These are phyloP conservation scores for Magnaporthiopsis poae DNA, from an alignment of 2,329 filamentous ascomycete genomes.

Conservation along the genomic window DNA sequence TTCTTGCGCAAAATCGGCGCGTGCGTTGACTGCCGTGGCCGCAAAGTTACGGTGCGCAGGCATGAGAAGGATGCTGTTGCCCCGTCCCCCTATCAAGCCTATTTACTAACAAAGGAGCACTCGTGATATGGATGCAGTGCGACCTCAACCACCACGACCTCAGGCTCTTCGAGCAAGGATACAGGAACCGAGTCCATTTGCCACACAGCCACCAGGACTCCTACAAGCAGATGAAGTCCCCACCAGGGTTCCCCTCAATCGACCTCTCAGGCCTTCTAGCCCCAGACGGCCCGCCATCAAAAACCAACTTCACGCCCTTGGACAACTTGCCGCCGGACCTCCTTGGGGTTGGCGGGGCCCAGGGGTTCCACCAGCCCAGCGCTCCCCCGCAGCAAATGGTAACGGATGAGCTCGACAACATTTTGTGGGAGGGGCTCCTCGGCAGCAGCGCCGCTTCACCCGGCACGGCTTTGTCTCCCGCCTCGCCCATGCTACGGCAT, in stretches of 20 bases:
- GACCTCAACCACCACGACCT: constrained; percentile 13
- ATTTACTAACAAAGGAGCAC: neutral
- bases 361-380: neutral
- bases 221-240: neutral
- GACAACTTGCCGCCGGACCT: neutral
- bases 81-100: neutral
- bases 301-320: neutral
- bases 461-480: neutral
- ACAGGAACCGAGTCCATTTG: neutral
- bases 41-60: constrained; percentile 15
- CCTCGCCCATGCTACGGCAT: neutral
- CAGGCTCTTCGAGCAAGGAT: constrained; percentile 11
- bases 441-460: neutral
- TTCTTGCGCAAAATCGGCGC: constrained; percentile 2
- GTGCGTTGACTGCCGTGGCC: constrained; percentile 14
- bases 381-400: neutral
- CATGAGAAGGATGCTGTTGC: neutral
- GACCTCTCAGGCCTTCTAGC: neutral
- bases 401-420: neutral
- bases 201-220: neutral
- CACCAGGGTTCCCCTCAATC: too few species aligned
- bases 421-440: neutral
- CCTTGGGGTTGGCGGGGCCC: neutral
- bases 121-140: constrained; percentile 13
- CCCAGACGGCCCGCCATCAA: neutral